Percentiles rank a stretch among this genome's conserved stretches.
Conservation (phyloP, 2,329 filamentous ascomycete species). For the Diaporthe velutina region DNA sequence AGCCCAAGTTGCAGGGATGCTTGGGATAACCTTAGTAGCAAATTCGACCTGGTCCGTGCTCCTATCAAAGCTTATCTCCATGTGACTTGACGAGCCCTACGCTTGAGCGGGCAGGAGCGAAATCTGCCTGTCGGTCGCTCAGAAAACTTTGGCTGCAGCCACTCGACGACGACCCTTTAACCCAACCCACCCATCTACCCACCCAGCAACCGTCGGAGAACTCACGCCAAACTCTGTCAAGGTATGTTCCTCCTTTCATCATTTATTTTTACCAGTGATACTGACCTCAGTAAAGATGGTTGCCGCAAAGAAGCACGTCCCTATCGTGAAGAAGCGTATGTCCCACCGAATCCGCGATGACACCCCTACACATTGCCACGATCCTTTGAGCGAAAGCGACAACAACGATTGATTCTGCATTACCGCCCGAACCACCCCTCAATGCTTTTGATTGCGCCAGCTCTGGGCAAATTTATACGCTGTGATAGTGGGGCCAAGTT, state of each 20-base stretch:
- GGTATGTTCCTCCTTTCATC: conserved; percentile 23
- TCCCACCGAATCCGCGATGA: conserved; percentile 51
- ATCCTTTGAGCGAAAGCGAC: conserved; percentile 25
- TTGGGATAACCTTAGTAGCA: too few relatives aligned
- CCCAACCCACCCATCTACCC: conserved; percentile 28
- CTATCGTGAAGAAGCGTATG: conserved; percentile 99
- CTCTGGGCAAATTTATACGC: conserved; percentile 31
- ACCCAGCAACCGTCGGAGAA: conserved; percentile 39
- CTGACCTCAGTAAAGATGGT: conserved; percentile 78
- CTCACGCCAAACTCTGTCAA: conserved; percentile 39
- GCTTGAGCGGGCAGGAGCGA: neutral
- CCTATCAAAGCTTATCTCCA: conserved; percentile 21
- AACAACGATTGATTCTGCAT: conserved; percentile 12
- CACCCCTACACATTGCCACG: conserved; percentile 38
- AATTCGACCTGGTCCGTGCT: too few relatives aligned
- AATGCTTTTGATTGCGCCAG: conserved; percentile 33
- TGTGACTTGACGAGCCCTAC: neutral
- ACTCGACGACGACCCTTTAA: conserved; percentile 32
- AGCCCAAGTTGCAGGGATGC: too few relatives aligned
- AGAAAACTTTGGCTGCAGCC: conserved; percentile 2
- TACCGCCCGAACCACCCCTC: neutral
- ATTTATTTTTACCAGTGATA: neutral
- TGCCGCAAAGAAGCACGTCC: conserved; percentile 98
- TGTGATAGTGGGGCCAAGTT: conserved; percentile 41
- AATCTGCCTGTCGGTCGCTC: neutral